phyloP scores from a whole-genome alignment of 345 rosid species.

The rapeseed (Brassica napus) region Da-Ae NC_063446.1:8080501-8081000 shows the following conservation, averaged over 20 bases:
- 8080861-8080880: not conserved
- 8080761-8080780: not conserved
- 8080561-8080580: not conserved
- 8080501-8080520: not conserved
- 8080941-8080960: not conserved
- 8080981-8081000: slow-evolving; percentile 64
- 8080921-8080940: not conserved
- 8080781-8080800: not conserved
- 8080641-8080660: not conserved
- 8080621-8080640: not conserved
- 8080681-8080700: not conserved
- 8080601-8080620: no score
- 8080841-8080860: not conserved
- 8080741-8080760: not conserved
- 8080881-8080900: not conserved
- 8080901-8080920: not conserved
- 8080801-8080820: not conserved
- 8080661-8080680: not conserved
- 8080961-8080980: slow-evolving; percentile 75
- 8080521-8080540: not conserved
- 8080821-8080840: not conserved
- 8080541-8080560: not conserved
- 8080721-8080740: not conserved
- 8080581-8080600: not conserved
- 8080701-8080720: not conserved